Evolutionary conservation across 495 filamentous ascomycete genomes (phyloP), one percentile per base, ranked within the genome.

Genomic region (Penicillium cinerascens): DNA sequence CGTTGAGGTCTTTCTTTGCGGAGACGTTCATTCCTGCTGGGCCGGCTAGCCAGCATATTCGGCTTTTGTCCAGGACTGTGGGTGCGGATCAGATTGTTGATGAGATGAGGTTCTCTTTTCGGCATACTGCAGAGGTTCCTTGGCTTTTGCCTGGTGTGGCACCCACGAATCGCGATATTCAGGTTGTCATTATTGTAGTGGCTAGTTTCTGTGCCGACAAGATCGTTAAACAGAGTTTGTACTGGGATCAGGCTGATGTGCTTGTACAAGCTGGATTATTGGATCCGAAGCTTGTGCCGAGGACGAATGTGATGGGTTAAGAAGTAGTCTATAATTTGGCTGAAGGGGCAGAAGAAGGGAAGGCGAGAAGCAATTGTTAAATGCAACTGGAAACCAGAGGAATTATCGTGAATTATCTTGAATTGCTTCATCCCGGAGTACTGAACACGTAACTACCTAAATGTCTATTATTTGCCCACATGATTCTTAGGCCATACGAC

Each of bases 231-330:
- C 88, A 95, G 66, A 85, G 87, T 54, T 80, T 93, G 20, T 85
- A 87, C 49, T 96, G 90, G 89, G 91, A 95, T 63, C 90, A 95
- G 67, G 88, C 86, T 2, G 83, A 79, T 27, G 86, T 92, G 11
- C 71, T 96, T 4, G 76, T 85, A 35, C 90, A 95, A 68, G 68
- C 89, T 2, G 88, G 88, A 2, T 59, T 93, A 41, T 63, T 95
- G 46, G 82, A 89, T 78, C 81, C 56, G 59, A 80, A 63, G 61
- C 59, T 78, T 33, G 67, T 83, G 46, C 72, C 78, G 1, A 42
- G 44, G 20, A 44, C 20, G n/a, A 47, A 38, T 17, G 29, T 15
- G 6, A n/a, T 11, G 5, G 6, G n/a, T 13, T 44, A 17, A 18
- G 16, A 7, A 9, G n/a, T 37, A 9, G 10, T 18, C 5, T 16